Percentiles rank a stretch among this genome's conserved stretches.
phyloP scores from a whole-genome alignment of 306 rosid species.

The Vigna hirtella region DNA sequence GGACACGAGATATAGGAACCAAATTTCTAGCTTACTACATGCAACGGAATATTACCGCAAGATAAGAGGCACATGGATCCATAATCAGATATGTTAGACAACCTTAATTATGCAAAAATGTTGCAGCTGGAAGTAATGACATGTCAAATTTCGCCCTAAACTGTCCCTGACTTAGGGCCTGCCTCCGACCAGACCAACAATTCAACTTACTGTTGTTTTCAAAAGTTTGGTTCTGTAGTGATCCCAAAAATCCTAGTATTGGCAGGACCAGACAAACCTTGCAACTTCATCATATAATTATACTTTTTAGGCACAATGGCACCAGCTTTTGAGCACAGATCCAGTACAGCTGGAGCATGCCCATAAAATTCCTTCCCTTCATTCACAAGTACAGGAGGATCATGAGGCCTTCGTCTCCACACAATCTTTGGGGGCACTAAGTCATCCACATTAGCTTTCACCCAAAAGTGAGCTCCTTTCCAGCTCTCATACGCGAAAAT shows the following conservation, averaged over 20 bases:
- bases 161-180: slow-evolving; percentile 13
- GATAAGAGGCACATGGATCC: slow-evolving; percentile 37
- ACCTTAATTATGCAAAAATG: slow-evolving; percentile 34
- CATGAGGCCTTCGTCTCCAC: slow-evolving; percentile 80
- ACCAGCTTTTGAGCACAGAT: slow-evolving; percentile 79
- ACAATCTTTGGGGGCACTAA: slow-evolving; percentile 80
- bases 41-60: slow-evolving; percentile 15
- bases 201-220: slow-evolving; percentile 28
- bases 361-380: slow-evolving; percentile 77
- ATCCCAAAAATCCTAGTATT: background rate
- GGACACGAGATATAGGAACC: slow-evolving; percentile 14
- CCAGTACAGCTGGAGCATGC: slow-evolving; percentile 78
- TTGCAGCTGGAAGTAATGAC: slow-evolving; percentile 8
- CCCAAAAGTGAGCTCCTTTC: slow-evolving; percentile 86
- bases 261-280: slow-evolving; percentile 65
- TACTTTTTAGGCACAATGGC: slow-evolving; percentile 66
- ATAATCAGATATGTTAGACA: slow-evolving; percentile 40
- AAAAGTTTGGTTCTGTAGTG: slow-evolving; percentile 31
- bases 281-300: slow-evolving; percentile 72
- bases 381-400: slow-evolving; percentile 76
- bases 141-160: slow-evolving; percentile 27
- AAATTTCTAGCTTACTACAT: slow-evolving; percentile 13
- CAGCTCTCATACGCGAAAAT: slow-evolving; percentile 83
- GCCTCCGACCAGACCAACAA: slow-evolving; percentile 6
- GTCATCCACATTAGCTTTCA: slow-evolving; percentile 74